Evolutionary conservation across 2,329 filamentous ascomycete species (phyloP).

Genomic region (Cladophialophora psammophila): DNA sequence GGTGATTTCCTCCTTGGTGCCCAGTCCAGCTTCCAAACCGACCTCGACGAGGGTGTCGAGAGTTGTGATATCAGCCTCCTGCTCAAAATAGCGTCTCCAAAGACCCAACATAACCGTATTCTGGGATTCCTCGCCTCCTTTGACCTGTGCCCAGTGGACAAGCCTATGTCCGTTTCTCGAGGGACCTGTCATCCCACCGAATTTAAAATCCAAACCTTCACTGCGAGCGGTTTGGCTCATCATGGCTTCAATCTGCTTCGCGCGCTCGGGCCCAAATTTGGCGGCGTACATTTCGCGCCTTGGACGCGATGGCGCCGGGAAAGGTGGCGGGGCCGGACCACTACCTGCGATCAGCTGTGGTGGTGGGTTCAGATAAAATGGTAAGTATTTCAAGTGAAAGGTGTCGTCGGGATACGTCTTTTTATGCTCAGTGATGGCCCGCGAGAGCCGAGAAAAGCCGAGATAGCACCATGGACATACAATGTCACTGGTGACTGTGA

Average conservation of each 20-base stretch:
- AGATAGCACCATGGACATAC: slow-evolving; percentile 78
- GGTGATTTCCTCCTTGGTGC: slow-evolving; percentile 55
- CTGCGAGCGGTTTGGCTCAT: slow-evolving; percentile 65
- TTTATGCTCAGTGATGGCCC: slow-evolving; percentile 73
- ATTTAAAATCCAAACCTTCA: slow-evolving; percentile 77
- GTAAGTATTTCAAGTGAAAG: slow-evolving; percentile 76
- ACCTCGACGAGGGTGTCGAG: slow-evolving; percentile 61
- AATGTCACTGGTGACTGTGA: slow-evolving; percentile 81
- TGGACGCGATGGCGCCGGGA: slow-evolving; percentile 59
- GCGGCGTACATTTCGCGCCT: slow-evolving; percentile 66
- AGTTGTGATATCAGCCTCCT: slow-evolving; percentile 69
- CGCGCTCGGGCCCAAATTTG: slow-evolving; percentile 71
- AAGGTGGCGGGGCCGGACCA: slow-evolving; percentile 63
- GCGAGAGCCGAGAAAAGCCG: slow-evolving; percentile 76
- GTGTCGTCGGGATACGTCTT: slow-evolving; percentile 71
- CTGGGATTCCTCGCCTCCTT: slow-evolving; percentile 60
- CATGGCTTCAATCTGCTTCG: slow-evolving; percentile 63
- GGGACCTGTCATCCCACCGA: slow-evolving; percentile 74
- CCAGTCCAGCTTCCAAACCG: slow-evolving; percentile 60
- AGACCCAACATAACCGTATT: slow-evolving; percentile 67
- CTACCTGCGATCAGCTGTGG: slow-evolving; percentile 60
- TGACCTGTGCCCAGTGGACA: slow-evolving; percentile 71
- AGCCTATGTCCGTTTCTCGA: slow-evolving; percentile 81
- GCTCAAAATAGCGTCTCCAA: slow-evolving; percentile 72
- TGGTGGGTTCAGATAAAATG: slow-evolving; percentile 80